Evolutionary conservation across 257 asterid species (phyloP), one percentile per base, ranked within the genome.

Genomic region (Solanum tacnaense): DNA sequence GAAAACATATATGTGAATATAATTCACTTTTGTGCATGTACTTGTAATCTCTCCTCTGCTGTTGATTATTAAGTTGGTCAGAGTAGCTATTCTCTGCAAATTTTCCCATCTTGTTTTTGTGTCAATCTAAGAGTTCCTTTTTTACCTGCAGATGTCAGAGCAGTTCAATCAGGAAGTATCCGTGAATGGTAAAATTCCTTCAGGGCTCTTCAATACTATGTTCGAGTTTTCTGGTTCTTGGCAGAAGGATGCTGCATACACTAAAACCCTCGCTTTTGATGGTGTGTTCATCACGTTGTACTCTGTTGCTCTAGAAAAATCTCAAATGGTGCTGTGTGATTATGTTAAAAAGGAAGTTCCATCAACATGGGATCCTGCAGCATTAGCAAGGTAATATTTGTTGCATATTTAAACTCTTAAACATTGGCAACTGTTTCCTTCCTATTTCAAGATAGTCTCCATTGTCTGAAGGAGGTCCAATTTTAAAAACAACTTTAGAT

Each of bases 201-300:
- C 96, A 5, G 99, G 99, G 90, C 94, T 93, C 92, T 97, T 97
- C 96, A 97, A 97, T 92, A 88, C 96, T 3, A 95, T 96, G 99
- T 97, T 96, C 88, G 99, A 97, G 92, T 97, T 94, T 90, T 94
- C 99, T 83, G 95, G 98, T 87, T 92, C 98, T 86, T 97, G 99
- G 99, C 99, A 95, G 91, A 96, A 94, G 91, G 99, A 97, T 67
- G 99, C 99, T 41, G 96, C 99, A 39, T 89, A 90, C 91, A 94
- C 99, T 32, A 93, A 94, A 90, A 87, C 95, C 67, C 99, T 97
- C 67, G 96, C 98, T 84, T 97, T 96, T 88, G 99, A 97, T 90
- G 99, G 99, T 88, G 92, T 96, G 90, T 95, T 95, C 91, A 93
- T 97, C 88, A 94, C 98, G 29, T 88, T 97, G 34, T 97, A 97